Conservation (phyloP, 1,139 yeast genomes). For the Taphrina pruni region DNA sequence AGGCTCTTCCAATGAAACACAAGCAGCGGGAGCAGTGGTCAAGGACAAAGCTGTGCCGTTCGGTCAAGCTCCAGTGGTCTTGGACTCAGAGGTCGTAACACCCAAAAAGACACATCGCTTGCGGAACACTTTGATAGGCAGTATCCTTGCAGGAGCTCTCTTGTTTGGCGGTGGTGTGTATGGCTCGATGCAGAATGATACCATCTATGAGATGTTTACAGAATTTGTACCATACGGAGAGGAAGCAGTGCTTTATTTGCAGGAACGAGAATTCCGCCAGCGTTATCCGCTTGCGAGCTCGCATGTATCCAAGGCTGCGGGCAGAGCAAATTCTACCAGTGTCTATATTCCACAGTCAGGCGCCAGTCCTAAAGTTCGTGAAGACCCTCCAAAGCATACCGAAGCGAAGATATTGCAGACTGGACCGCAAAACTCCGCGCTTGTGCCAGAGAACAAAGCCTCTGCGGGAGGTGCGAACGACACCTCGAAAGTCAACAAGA, state of each 20-base stretch:
- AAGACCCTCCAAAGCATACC: conserved; percentile 17
- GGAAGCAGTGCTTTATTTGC: conserved; percentile 58
- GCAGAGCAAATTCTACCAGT: conserved; percentile 21
- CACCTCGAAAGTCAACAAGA: conserved; percentile 9
- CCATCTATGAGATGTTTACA: conserved; percentile 57
- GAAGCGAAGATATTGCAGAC: conserved; percentile 37
- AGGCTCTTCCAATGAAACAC: conserved; percentile 3
- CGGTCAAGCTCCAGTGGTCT: conserved; percentile 25
- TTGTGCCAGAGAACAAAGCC: conserved; percentile 27
- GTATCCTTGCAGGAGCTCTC: conserved; percentile 46
- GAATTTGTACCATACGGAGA: conserved; percentile 69
- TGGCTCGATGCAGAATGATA: conserved; percentile 53
- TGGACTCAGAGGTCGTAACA: conserved; percentile 3
- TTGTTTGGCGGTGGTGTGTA: conserved; percentile 54
- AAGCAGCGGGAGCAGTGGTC: conserved; percentile 3
- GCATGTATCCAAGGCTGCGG: conserved; percentile 50
- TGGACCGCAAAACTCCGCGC: conserved; percentile 39
- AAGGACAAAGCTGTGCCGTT: conserved; percentile 29
- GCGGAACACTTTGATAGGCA: conserved; percentile 40
- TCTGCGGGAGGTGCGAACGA: conserved; percentile 30
- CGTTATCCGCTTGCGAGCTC: conserved; percentile 51
- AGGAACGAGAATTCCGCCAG: conserved; percentile 55
- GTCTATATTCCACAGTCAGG: conserved; percentile 37
- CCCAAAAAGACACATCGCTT: conserved; percentile 26
- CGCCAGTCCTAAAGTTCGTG: conserved; percentile 25